Evolutionary conservation across 2,329 filamentous ascomycete species (phyloP).

Genomic region (Penicillium psychrosexuale): DNA sequence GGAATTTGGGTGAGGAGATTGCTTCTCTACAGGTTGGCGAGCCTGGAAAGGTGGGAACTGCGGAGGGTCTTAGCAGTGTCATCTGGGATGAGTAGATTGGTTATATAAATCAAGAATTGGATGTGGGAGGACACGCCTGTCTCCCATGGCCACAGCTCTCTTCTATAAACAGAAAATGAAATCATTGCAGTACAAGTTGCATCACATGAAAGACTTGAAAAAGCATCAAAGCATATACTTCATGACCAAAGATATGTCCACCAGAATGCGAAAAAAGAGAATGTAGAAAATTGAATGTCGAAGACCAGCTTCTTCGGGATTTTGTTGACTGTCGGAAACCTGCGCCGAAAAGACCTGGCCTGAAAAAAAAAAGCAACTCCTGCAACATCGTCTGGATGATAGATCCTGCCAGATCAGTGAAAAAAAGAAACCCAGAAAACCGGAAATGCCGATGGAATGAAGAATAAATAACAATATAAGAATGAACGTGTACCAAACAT

Average conservation of each 20-base stretch:
- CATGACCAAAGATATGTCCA: constrained; percentile 10
- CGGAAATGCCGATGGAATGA: not conserved
- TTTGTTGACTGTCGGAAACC: constrained; percentile 21
- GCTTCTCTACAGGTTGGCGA: constrained; percentile 32
- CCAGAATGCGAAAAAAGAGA: constrained; percentile 9
- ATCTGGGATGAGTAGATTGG: constrained; percentile 32
- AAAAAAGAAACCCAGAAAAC: not conserved
- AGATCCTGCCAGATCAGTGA: constrained; percentile 7
- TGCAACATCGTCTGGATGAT: constrained; percentile 3
- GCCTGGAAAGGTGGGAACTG: constrained; percentile 23
- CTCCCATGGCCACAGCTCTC: not conserved
- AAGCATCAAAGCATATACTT: constrained; percentile 8
- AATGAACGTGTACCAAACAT: constrained; percentile 24
- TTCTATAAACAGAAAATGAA: constrained; percentile 15
- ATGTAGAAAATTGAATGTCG: constrained; percentile 10
- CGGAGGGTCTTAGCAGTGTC: constrained; percentile 36
- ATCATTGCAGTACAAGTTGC: constrained; percentile 12
- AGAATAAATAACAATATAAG: constrained; percentile 9
- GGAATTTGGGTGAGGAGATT: constrained; percentile 51
- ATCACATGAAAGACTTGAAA: constrained; percentile 8
- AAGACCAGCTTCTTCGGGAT: constrained; percentile 29
- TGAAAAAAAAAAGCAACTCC: constrained; percentile 14
- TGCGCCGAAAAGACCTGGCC: constrained; percentile 13
- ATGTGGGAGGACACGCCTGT: not conserved
- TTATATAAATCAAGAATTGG: constrained; percentile 6